phyloP scores from a whole-genome alignment of 2,329 filamentous ascomycete species.

The Cladosporium velox region DNA sequence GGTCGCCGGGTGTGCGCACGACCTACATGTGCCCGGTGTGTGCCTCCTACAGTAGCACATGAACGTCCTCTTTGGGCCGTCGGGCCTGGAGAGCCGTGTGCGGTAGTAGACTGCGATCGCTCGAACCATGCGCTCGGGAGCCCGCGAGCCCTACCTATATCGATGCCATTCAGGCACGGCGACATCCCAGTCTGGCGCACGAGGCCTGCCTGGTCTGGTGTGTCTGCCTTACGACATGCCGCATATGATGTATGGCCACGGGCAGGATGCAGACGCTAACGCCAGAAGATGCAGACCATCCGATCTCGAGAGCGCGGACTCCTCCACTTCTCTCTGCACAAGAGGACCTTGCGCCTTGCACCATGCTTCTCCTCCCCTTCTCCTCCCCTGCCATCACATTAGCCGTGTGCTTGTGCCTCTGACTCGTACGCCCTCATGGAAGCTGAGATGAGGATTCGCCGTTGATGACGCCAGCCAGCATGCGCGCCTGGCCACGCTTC shows the following conservation, averaged over 20 bases:
- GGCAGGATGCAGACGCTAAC: background rate
- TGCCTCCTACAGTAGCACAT: background rate
- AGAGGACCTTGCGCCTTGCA: background rate
- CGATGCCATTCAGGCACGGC: background rate
- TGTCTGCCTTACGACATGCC: background rate
- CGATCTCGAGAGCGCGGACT: background rate
- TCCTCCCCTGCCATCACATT: background rate
- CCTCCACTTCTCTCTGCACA: background rate
- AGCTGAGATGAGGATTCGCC: conserved; percentile 14
- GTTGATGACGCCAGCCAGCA: conserved; percentile 20
- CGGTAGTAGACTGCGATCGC: background rate
- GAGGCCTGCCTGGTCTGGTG: background rate
- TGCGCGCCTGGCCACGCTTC: conserved; percentile 2
- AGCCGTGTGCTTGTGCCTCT: conserved; percentile 7
- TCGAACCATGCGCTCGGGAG: conserved; percentile 8
- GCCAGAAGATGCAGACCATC: background rate
- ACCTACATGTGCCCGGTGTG: background rate
- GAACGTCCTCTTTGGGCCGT: background rate
- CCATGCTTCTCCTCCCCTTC: background rate
- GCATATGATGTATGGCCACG: background rate
- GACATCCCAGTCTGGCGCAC: background rate
- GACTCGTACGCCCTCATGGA: conserved; percentile 6
- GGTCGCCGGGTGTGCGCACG: background rate
- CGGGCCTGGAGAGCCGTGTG: conserved; percentile 7
- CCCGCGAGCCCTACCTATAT: background rate